Conservation (phyloP, 192 early-diverging fungal species). For the Entophlyctis luteolus region DNA sequence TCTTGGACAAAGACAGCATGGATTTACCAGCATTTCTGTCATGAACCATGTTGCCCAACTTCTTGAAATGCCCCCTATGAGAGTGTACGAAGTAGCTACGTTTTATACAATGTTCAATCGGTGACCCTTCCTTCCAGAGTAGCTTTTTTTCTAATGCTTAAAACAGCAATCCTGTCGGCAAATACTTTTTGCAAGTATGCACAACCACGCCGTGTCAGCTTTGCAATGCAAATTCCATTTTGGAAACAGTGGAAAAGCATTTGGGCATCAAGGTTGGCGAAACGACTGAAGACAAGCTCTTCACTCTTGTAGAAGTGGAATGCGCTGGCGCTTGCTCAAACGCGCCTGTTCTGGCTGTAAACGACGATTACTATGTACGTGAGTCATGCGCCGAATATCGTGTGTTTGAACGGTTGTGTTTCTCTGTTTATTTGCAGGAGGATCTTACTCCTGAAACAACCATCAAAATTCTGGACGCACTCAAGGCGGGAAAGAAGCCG, state of each 20-base stretch:
- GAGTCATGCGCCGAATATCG: too few species aligned
- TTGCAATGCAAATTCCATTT: conserved; percentile 86
- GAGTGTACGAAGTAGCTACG: conserved; percentile 99
- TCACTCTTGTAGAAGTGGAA: conserved; percentile 99
- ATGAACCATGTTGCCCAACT: conserved; percentile 97
- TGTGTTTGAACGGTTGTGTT: too few species aligned
- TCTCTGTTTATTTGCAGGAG: conserved; percentile 69
- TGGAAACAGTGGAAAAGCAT: conserved; percentile 80
- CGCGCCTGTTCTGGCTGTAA: conserved; percentile 94
- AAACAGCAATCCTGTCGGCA: conserved; percentile 87
- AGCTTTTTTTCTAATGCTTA: background rate
- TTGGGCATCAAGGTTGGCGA: conserved; percentile 90
- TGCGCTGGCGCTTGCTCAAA: conserved; percentile 99
- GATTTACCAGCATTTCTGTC: conserved; percentile 87
- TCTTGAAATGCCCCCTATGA: conserved; percentile 94
- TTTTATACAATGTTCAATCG: conserved; percentile 99
- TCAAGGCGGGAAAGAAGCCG: conserved; percentile 71
- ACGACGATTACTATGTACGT: conserved; percentile 93
- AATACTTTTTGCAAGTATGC: conserved; percentile 98
- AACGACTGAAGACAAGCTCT: conserved; percentile 88
- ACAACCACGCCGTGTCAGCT: conserved; percentile 97
- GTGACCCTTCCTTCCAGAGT: conserved; percentile 28
- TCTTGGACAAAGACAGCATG: conserved; percentile 91
- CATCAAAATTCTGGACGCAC: conserved; percentile 76
- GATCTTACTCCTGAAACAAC: conserved; percentile 91